phyloP scores from a whole-genome alignment of 352 stramenopile species.

The Pythium insidiosum region DNA sequence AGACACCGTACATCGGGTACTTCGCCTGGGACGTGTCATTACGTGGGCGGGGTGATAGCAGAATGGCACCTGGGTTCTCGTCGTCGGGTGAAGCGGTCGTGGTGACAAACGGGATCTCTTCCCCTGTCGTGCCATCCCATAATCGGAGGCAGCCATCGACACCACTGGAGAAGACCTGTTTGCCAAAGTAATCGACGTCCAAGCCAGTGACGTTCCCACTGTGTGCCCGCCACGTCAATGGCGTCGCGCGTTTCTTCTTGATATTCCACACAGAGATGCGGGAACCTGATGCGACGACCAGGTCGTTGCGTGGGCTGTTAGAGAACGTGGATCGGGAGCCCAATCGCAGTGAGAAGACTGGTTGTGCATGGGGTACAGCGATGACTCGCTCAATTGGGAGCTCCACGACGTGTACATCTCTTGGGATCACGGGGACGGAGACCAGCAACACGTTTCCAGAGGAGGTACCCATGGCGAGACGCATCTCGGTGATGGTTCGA shows the following conservation, averaged over 20 bases:
- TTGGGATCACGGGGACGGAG: conserved; percentile 22
- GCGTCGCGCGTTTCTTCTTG: conserved; percentile 31
- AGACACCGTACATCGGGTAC: conserved; percentile 65
- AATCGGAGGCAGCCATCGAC: conserved; percentile 55
- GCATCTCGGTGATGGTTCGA: conserved; percentile 11
- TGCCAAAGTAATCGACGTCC: conserved; percentile 51
- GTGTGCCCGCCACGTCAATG: conserved; percentile 52
- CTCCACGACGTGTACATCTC: conserved; percentile 9
- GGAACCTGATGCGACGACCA: conserved; percentile 53
- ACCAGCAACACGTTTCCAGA: conserved; percentile 50
- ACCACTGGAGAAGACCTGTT: conserved; percentile 49
- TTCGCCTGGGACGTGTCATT: conserved; percentile 2
- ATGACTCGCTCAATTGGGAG: conserved; percentile 43
- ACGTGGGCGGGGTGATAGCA: too few species aligned
- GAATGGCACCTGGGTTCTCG: too few species aligned
- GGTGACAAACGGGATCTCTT: conserved; percentile 15
- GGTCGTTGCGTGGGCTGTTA: conserved; percentile 39
- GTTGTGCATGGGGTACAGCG: conserved; percentile 42
- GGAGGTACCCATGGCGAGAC: conserved; percentile 51
- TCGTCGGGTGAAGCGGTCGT: background rate
- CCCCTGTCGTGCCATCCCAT: conserved; percentile 43
- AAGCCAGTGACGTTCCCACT: conserved; percentile 61
- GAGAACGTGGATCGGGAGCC: conserved; percentile 39
- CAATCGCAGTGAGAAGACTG: conserved; percentile 48
- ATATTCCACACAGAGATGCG: conserved; percentile 69